phyloP scores from a whole-genome alignment of 2,329 filamentous ascomycete genomes.

The Sodiomyces alkalinus region DNA sequence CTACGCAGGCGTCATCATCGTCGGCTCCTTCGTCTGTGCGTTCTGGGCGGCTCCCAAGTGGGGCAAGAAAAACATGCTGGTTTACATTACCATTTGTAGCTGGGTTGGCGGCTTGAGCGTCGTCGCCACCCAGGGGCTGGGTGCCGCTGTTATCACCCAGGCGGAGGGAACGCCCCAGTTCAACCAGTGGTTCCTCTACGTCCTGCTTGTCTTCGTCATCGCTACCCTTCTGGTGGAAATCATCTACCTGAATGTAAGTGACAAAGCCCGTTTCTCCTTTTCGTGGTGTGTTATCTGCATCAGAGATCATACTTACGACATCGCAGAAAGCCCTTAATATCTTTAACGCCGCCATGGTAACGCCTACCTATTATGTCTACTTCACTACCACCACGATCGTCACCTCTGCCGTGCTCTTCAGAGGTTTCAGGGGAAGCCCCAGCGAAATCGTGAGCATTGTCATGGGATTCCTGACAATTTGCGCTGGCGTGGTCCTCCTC shows the following conservation, averaged over 20 bases:
- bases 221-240: conserved; percentile 85
- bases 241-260: conserved; percentile 81
- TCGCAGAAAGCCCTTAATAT: conserved; percentile 90
- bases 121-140: conserved; percentile 84
- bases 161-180: conserved; percentile 72
- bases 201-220: conserved; percentile 81
- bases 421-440: conserved; percentile 78
- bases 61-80: conserved; percentile 93
- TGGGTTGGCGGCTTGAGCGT: conserved; percentile 88
- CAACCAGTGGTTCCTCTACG: conserved; percentile 94
- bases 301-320: conserved; percentile 15
- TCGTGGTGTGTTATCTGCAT: not conserved
- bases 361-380: conserved; percentile 96
- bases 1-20: conserved; percentile 70
- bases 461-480: conserved; percentile 87
- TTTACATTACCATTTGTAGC: conserved; percentile 93
- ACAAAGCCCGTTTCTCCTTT: conserved; percentile 2
- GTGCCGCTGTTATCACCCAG: conserved; percentile 81
- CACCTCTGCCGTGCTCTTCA: conserved; percentile 82
- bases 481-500: conserved; percentile 76
- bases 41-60: conserved; percentile 75
- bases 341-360: conserved; percentile 93
- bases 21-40: conserved; percentile 57
- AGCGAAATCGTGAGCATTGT: conserved; percentile 76
- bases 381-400: conserved; percentile 94